phyloP scores from a whole-genome alignment of 1,284 basidiomycete species.

The Ceratobasidium sp. region DNA sequence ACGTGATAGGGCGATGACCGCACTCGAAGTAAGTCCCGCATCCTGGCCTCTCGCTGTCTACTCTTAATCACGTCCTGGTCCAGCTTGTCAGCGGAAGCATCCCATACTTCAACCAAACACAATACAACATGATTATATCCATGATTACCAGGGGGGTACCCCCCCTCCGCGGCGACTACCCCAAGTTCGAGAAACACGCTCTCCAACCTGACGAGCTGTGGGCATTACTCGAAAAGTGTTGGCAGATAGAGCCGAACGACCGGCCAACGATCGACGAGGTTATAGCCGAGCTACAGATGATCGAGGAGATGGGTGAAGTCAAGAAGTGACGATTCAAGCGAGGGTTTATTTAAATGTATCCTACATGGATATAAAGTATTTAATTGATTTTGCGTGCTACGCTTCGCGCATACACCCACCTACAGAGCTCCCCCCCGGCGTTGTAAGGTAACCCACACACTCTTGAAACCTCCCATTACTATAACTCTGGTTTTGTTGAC shows the following conservation, averaged over 20 bases:
- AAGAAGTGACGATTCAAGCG: no score
- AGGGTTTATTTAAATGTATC: no score
- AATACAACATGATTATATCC: neutral
- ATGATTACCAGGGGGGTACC: neutral
- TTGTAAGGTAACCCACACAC: no score
- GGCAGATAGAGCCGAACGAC: neutral
- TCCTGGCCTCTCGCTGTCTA: neutral
- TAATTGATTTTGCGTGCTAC: no score
- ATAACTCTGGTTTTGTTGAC: no score
- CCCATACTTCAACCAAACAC: neutral
- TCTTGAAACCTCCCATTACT: no score
- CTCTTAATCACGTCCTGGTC: neutral
- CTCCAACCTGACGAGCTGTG: neutral
- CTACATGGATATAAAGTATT: no score
- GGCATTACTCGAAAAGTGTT: constrained; percentile 1
- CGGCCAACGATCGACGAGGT: neutral
- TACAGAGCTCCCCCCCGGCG: no score
- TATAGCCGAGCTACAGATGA: neutral
- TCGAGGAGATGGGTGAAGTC: neutral
- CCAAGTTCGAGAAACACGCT: neutral
- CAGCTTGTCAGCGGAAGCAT: neutral
- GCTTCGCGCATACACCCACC: no score
- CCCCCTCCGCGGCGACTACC: neutral
- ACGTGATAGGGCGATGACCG: constrained; percentile 16
- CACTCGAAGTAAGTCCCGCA: constrained; percentile 1